Conservation (phyloP, 768 basidiomycete genomes). For the Lactifluus volemus region DNA sequence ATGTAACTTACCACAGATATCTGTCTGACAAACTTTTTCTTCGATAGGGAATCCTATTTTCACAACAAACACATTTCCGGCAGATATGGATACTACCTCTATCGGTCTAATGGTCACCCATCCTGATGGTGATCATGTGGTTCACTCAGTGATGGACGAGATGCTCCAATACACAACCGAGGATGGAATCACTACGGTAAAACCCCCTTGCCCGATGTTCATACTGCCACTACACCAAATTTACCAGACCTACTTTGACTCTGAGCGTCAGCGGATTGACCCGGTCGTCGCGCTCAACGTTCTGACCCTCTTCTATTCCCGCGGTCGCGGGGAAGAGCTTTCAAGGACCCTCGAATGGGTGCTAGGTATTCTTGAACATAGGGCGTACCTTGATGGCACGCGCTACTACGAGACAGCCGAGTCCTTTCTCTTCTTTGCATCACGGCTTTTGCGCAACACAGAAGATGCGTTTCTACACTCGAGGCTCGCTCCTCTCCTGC, state of each 20-base stretch:
- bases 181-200: conserved; percentile 38
- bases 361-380: conserved; percentile 38
- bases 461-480: conserved; percentile 29
- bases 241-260: conserved; percentile 44
- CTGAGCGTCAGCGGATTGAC: conserved; percentile 43
- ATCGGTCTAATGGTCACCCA: conserved; percentile 38
- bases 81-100: conserved; percentile 52
- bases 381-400: conserved; percentile 47
- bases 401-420: conserved; percentile 46
- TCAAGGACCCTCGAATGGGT: conserved; percentile 40
- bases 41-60: conserved; percentile 30
- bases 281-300: conserved; percentile 46
- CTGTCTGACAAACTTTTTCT: conserved; percentile 1
- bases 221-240: not conserved
- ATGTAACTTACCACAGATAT: not conserved
- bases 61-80: conserved; percentile 42
- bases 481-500: conserved; percentile 33
- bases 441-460: conserved; percentile 34
- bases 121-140: conserved; percentile 26
- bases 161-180: conserved; percentile 42
- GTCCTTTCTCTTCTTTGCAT: conserved; percentile 44
- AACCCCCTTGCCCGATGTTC: not conserved
- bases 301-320: conserved; percentile 40
- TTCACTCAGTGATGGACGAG: conserved; percentile 43
- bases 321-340: conserved; percentile 41